Evolutionary conservation across 129 eudicot genomes (phyloP), one percentile per base, ranked within the genome.

Genomic region (Rutidosis leptorrhynchoides): DNA sequence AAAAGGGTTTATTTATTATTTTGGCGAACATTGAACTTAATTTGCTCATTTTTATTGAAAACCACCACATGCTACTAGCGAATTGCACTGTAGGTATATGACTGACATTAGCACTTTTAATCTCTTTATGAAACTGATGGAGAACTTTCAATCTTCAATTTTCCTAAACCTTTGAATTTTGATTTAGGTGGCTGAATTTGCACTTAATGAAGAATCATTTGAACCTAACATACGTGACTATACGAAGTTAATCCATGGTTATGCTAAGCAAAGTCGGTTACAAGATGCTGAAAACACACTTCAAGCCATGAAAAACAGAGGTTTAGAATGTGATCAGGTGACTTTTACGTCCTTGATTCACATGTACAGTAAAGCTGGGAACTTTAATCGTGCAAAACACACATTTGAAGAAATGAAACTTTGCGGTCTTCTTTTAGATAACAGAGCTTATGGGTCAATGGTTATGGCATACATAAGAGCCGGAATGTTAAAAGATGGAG

Each of bases 361-460:
- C 83, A 88, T 93, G 96, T 88, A 93, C 80, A 93, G 96, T 79
- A 93, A 93, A 72, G 74, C 95, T 21, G 92, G 98, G 21, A 82
- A 83, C 59, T 80, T 88, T 62, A 72, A 80, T 63, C 82, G 56
- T 35, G 98, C 98, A 2, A 87, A 88, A 77, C 80, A 76, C 5
- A 42, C 79, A 8, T 93, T 88, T 26, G 83, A 88, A 60, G 86
- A 86, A 76, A 88, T 93, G 98, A 89, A 82, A 53, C 68, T 88
- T 61, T 83, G 82, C 1, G 82, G 86, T 46, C 69, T 62, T 62
- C 87, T 87, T 58, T 75, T 93, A 48, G 98, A 93, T 52, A 82
- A 62, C 24, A 81, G 92, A 67, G 88, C 96, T 16, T 93, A 84
- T 32, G 99, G 99, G 54, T 80, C 99, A 37, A 93, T 93, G 87